A percentile compares a stretch with the other conserved stretches of the same genome.
phyloP scores from a whole-genome alignment of 345 rosid genomes.

The Eucalyptus caleyi region DNA sequence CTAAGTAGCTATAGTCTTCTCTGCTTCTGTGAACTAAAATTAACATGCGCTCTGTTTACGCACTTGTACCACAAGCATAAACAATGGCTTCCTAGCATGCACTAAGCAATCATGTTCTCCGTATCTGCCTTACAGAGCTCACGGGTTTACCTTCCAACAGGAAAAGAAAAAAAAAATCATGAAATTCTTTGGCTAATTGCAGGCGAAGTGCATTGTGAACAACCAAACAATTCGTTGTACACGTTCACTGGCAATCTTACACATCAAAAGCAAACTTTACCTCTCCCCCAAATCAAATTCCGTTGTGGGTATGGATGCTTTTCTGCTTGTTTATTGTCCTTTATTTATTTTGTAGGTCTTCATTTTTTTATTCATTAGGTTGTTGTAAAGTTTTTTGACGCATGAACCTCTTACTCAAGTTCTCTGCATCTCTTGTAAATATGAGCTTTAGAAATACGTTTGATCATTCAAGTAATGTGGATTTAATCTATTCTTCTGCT shows the following conservation, averaged over 20 bases:
- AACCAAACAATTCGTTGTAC: conserved; percentile 91
- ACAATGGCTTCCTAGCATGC: background rate
- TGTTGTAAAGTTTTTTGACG: background rate
- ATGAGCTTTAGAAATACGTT: background rate
- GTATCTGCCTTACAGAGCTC: background rate
- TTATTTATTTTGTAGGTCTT: background rate
- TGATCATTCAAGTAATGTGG: background rate
- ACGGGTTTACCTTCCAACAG: background rate
- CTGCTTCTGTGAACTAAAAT: too few relatives aligned
- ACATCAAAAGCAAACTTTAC: conserved; percentile 69
- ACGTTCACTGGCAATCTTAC: conserved; percentile 94
- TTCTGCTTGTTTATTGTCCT: background rate
- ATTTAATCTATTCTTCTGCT: background rate
- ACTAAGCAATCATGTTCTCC: background rate
- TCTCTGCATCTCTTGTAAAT: background rate
- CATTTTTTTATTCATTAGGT: background rate
- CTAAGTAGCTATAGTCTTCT: too few relatives aligned
- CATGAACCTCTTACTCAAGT: background rate
- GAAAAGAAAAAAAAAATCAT: too few relatives aligned
- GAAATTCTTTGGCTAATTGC: background rate
- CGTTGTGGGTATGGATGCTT: conserved; percentile 54
- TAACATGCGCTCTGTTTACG: too few relatives aligned
- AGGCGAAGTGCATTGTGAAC: conserved; percentile 99
- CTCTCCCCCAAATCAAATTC: conserved; percentile 89
- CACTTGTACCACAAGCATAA: background rate